Percentiles rank a stretch among this genome's conserved stretches.
Conservation (phyloP, 2,329 filamentous ascomycete species). For the Cryphonectria nitschkei region DNA sequence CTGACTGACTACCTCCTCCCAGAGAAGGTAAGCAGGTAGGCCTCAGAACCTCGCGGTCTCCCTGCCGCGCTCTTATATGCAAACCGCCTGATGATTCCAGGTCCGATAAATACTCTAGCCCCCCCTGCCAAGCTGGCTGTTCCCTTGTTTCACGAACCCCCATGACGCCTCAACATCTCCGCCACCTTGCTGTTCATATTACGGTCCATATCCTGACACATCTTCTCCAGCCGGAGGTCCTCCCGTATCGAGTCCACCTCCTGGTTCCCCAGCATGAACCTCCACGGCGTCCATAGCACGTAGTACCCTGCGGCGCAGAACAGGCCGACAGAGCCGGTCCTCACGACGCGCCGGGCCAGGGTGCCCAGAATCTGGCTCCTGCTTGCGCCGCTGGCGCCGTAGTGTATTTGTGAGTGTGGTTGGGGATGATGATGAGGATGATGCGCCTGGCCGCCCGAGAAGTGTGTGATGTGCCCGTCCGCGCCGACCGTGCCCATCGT, state of each 20-base stretch:
- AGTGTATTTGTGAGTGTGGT: neutral
- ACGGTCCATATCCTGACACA: conserved; percentile 42
- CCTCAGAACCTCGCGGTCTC: no score
- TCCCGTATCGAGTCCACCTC: conserved; percentile 22
- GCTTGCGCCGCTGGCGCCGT: neutral
- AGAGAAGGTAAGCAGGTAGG: neutral
- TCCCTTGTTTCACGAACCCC: neutral
- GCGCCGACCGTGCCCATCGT: conserved; percentile 18
- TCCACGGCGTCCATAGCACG: conserved; percentile 21
- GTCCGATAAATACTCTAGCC: neutral
- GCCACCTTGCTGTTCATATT: conserved; percentile 20
- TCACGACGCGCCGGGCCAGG: conserved; percentile 15
- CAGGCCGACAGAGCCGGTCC: conserved; percentile 20
- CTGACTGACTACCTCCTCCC: neutral
- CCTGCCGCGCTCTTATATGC: no score
- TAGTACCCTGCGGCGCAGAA: conserved; percentile 24
- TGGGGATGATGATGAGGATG: neutral
- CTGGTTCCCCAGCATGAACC: conserved; percentile 21
- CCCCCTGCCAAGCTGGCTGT: neutral
- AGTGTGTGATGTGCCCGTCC: conserved; percentile 29
- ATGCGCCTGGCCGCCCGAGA: conserved; percentile 16
- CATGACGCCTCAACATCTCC: conserved; percentile 11
- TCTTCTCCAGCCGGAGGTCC: conserved; percentile 20
- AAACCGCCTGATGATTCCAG: neutral
- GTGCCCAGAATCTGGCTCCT: conserved; percentile 8